These are phyloP conservation scores for Puccinia polysora DNA, from an alignment of 1,284 basidiomycete species.

Conservation along the genomic window DNA sequence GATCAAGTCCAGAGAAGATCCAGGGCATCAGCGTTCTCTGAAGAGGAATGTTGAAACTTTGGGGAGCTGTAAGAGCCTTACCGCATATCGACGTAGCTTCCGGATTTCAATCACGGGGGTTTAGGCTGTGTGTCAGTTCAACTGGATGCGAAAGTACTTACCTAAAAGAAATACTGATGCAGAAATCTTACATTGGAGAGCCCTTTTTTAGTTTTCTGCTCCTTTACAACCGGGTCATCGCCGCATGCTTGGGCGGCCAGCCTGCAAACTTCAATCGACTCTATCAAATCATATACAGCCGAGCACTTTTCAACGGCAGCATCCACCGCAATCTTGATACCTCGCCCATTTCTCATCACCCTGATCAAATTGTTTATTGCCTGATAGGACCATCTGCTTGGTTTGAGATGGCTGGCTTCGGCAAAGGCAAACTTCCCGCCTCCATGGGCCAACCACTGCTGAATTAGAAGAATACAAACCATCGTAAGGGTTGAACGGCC, in stretches of 20 bases:
- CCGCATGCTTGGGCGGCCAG: constrained; percentile 3
- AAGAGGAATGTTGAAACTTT: constrained; percentile 39
- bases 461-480: constrained; percentile 78
- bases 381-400: constrained; percentile 55
- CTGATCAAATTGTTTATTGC: constrained; percentile 71
- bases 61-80: constrained; percentile 53
- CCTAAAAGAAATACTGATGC: constrained; percentile 47
- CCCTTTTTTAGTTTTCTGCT: constrained; percentile 54
- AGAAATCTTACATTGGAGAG: constrained; percentile 89
- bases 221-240: constrained; percentile 13
- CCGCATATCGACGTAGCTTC: constrained; percentile 72
- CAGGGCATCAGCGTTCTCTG: too few species aligned
- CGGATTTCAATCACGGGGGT: constrained; percentile 44
- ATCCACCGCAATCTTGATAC: constrained; percentile 64
- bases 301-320: constrained; percentile 49
- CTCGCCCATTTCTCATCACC: constrained; percentile 82
- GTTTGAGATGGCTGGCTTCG: constrained; percentile 42
- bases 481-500: constrained; percentile 89
- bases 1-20: not conserved
- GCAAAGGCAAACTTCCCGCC: constrained; percentile 45
- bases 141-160: constrained; percentile 50
- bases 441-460: constrained; percentile 68
- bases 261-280: constrained; percentile 48
- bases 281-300: constrained; percentile 50
- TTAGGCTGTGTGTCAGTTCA: too few species aligned